phyloP scores from a whole-genome alignment of 2,329 filamentous ascomycete species.

The Phyllosticta ampelicida region DNA sequence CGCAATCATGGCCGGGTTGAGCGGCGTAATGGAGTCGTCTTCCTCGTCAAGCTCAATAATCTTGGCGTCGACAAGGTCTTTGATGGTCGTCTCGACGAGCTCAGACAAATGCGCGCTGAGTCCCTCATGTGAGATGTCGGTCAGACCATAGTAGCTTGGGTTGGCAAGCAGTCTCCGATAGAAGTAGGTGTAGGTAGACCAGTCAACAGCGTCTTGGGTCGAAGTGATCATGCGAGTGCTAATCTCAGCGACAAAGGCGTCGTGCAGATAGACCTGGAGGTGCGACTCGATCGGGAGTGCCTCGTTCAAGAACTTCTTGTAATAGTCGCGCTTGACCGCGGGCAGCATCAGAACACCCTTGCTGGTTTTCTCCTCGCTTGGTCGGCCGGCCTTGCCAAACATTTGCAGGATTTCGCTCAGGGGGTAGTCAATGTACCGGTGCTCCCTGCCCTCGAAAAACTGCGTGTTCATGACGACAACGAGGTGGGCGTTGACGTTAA shows the following conservation, averaged over 20 bases:
- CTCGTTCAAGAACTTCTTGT: conserved; percentile 97
- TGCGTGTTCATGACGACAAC: conserved; percentile 97
- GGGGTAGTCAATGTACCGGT: conserved; percentile 93
- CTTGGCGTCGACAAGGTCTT: conserved; percentile 83
- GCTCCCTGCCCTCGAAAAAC: conserved; percentile 91
- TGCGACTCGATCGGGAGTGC: conserved; percentile 93
- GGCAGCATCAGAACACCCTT: conserved; percentile 96
- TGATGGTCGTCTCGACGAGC: conserved; percentile 82
- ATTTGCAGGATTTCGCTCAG: conserved; percentile 92
- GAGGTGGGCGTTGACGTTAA: conserved; percentile 77
- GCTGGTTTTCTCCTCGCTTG: conserved; percentile 66
- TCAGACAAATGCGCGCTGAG: conserved; percentile 93
- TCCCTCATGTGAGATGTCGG: conserved; percentile 79
- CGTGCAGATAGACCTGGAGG: conserved; percentile 80
- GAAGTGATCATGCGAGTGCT: conserved; percentile 93
- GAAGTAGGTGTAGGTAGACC: conserved; percentile 98
- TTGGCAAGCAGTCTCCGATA: conserved; percentile 91
- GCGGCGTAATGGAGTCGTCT: conserved; percentile 72
- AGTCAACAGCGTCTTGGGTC: conserved; percentile 94
- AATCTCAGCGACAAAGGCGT: conserved; percentile 94
- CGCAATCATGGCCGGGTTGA: conserved; percentile 96
- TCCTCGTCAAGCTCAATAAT: conserved; percentile 91
- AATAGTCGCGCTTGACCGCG: conserved; percentile 89
- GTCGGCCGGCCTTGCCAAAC: conserved; percentile 85
- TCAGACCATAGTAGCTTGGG: conserved; percentile 89